Conservation (phyloP, 345 rosid species). For the Citrus sinensis region DVS_A1.0 CM039167.1:10985001-10985500, state of each 20-base stretch:
- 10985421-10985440: conserved; percentile 3
- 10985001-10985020: conserved; percentile 53
- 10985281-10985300: background rate
- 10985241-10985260: background rate
- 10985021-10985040: conserved; percentile 28
- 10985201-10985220: background rate
- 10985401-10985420: conserved; percentile 14
- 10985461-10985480: conserved; percentile 10
- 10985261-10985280: background rate
- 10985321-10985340: conserved; percentile 9
- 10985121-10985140: conserved; percentile 12
- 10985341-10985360: conserved; percentile 46
- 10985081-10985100: conserved; percentile 20
- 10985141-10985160: background rate
- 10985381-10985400: conserved; percentile 6
- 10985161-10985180: background rate
- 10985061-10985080: conserved; percentile 11
- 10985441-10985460: conserved; percentile 8
- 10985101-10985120: conserved; percentile 5
- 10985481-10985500: conserved; percentile 17
- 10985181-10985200: background rate
- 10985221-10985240: background rate
- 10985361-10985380: conserved; percentile 29
- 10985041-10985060: conserved; percentile 20
- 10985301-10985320: background rate